Base-by-base conservation (phyloP, 208 protist genomes). In the Leptomonas pyrrhocoris region DNA sequence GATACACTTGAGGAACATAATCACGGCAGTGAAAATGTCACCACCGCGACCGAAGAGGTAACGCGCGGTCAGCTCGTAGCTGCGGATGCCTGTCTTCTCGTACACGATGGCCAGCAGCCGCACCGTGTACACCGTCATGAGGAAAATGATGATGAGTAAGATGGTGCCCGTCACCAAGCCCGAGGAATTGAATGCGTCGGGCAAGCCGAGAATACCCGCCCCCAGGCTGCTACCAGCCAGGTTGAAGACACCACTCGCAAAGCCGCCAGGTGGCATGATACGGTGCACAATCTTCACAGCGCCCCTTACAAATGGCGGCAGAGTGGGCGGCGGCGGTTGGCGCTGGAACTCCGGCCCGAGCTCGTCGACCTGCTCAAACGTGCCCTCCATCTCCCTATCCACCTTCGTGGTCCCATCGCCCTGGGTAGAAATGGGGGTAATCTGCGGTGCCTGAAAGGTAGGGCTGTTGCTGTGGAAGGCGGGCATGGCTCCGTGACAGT, bases 1-100 rank as follows among this genome's bases (percentile, higher is more conserved):
- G 28, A 89, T 87, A 62, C 89, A 93, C 55, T 88, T 91, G 30
- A 91, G 21, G 55, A 91, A 86, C 79, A 92, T 93, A 55, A 92
- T 80, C 31, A 84, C 62, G 15, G 78, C 83, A 0, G 74, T 72
- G 63, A 95, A 89, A 62, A 82, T 70, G 60, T 90, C 87, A 16
- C 73, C 77, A 27, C 81, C 77, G 2, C 42, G 50, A 21, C 84
- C 86, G 36, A 91, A 86, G 15, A 94, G 73, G 31, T 73, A 31
- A 11, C 78, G 75, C 11, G 73, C 80, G 38, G 88, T 81, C 27
- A 76, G 74, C 56, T 93, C 87, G 83, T 92, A 95, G 67, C 79
- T 87, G 25, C 71, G 68, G 40, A 83, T 79, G 30, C 75, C 74
- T 0, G 84, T 95, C 73, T 86, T 88, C 28, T 69, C 56, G 19